phyloP scores from a whole-genome alignment of 495 filamentous ascomycete genomes.

The Chlorociboria aeruginascens region DNA sequence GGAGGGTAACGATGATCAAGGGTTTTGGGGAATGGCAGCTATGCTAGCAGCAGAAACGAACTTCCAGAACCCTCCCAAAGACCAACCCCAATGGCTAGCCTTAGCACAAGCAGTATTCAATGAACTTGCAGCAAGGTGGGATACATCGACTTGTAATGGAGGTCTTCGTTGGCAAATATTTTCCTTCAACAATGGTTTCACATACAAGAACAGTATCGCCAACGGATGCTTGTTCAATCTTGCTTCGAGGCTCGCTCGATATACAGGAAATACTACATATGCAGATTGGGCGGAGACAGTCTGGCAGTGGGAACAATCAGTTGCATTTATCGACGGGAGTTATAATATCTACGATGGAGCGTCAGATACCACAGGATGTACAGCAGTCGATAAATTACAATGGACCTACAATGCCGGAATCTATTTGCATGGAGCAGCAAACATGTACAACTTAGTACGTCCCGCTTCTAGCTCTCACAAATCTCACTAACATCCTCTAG shows the following conservation, averaged over 20 bases:
- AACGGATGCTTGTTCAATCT: constrained; percentile 76
- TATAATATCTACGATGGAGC: constrained; percentile 50
- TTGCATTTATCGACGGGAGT: constrained; percentile 36
- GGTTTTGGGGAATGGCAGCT: constrained; percentile 55
- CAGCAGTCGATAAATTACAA: constrained; percentile 36
- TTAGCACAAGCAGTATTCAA: constrained; percentile 76
- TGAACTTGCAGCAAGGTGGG: constrained; percentile 57
- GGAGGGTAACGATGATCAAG: constrained; percentile 59
- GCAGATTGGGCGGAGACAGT: constrained; percentile 55
- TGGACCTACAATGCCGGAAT: constrained; percentile 64
- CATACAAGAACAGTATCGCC: constrained; percentile 61
- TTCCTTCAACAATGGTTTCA: constrained; percentile 60
- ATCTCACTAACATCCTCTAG: constrained; percentile 20
- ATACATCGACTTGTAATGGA: constrained; percentile 50
- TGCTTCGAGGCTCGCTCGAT: constrained; percentile 55
- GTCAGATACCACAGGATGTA: constrained; percentile 36
- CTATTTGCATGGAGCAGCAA: constrained; percentile 53
- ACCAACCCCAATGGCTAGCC: constrained; percentile 59
- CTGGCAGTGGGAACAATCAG: constrained; percentile 50
- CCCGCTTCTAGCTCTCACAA: background rate
- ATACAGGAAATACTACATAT: constrained; percentile 60
- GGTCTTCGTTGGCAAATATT: constrained; percentile 76
- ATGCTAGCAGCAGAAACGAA: constrained; percentile 56
- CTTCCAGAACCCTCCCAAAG: constrained; percentile 44
- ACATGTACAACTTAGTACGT: constrained; percentile 56